Conservation (phyloP, 2,329 filamentous ascomycete species). For the Sarocladium brachiariae region DNA sequence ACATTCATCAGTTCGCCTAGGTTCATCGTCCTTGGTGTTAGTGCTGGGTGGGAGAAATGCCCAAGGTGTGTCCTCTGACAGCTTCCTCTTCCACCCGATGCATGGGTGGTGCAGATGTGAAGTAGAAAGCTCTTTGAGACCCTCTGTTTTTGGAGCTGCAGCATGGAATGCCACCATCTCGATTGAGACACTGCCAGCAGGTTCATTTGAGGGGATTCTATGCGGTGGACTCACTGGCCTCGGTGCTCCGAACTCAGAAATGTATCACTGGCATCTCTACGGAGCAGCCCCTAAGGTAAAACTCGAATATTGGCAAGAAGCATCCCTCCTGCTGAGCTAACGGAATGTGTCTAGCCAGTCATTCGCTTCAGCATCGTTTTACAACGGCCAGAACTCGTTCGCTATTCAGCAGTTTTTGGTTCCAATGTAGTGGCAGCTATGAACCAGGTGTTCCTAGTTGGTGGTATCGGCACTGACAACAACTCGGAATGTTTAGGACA, state of each 20-base stretch:
- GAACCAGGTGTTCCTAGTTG: conserved; percentile 21
- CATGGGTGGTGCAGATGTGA: conserved; percentile 41
- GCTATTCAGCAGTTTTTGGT: conserved; percentile 25
- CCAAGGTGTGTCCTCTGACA: conserved; percentile 40
- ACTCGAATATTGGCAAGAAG: too few species aligned
- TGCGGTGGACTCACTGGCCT: conserved; percentile 64
- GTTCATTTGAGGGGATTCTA: conserved; percentile 51
- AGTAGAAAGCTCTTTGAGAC: conserved; percentile 25
- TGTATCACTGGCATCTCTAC: conserved; percentile 58
- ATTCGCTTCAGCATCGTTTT: conserved; percentile 25
- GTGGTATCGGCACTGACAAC: conserved; percentile 24
- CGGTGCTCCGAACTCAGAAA: conserved; percentile 54
- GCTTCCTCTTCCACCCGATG: conserved; percentile 43
- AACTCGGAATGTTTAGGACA: conserved; percentile 11
- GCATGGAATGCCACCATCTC: conserved; percentile 23
- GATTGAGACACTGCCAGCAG: conserved; percentile 16
- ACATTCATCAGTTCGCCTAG: conserved; percentile 56
- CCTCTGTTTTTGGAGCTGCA: conserved; percentile 37
- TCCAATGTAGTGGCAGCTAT: conserved; percentile 20
- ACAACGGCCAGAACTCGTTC: not conserved
- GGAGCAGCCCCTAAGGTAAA: conserved; percentile 29
- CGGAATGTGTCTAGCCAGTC: conserved; percentile 15
- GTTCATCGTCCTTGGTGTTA: conserved; percentile 43
- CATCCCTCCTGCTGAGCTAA: not conserved
- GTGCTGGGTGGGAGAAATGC: conserved; percentile 56